Evolutionary conservation across 495 filamentous ascomycete species (phyloP).

Genomic region (Hypoxylon perforatum): DNA sequence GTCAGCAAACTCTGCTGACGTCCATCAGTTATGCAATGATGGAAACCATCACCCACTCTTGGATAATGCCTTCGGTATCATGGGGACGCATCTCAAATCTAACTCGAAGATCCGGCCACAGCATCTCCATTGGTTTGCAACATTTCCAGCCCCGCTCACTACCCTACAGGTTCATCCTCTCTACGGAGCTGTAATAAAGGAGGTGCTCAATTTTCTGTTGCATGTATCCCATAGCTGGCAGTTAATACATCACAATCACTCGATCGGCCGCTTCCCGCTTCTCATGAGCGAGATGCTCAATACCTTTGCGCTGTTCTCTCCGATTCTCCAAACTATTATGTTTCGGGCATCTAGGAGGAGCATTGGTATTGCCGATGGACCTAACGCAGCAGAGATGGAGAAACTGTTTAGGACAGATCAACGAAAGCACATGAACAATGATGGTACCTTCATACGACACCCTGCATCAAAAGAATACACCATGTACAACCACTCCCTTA

Average conservation of each 20-base stretch:
- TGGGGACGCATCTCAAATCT: constrained; percentile 54
- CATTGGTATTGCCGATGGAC: constrained; percentile 47
- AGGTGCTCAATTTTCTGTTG: constrained; percentile 51
- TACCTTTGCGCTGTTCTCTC: constrained; percentile 63
- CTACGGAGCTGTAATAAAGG: constrained; percentile 23
- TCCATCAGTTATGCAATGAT: constrained; percentile 26
- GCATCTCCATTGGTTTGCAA: constrained; percentile 62
- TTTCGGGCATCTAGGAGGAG: constrained; percentile 65
- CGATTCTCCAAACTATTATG: constrained; percentile 66
- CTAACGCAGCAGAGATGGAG: constrained; percentile 46
- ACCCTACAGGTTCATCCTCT: constrained; percentile 34
- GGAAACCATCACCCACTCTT: constrained; percentile 18
- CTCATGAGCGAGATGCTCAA: constrained; percentile 68
- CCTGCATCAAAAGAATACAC: constrained; percentile 20
- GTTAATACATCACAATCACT: constrained; percentile 19
- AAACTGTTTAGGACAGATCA: constrained; percentile 52
- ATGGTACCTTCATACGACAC: constrained; percentile 10
- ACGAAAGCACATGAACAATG: constrained; percentile 23
- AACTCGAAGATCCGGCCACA: constrained; percentile 49
- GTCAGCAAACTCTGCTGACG: constrained; percentile 34
- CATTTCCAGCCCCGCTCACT: constrained; percentile 59
- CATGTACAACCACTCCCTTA: constrained; percentile 23
- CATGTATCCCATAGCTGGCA: constrained; percentile 46
- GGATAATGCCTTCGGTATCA: constrained; percentile 51
- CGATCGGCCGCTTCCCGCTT: constrained; percentile 60